Base-by-base conservation (phyloP, 352 stramenopile genomes). In the Phytophthora brassicae region DNA sequence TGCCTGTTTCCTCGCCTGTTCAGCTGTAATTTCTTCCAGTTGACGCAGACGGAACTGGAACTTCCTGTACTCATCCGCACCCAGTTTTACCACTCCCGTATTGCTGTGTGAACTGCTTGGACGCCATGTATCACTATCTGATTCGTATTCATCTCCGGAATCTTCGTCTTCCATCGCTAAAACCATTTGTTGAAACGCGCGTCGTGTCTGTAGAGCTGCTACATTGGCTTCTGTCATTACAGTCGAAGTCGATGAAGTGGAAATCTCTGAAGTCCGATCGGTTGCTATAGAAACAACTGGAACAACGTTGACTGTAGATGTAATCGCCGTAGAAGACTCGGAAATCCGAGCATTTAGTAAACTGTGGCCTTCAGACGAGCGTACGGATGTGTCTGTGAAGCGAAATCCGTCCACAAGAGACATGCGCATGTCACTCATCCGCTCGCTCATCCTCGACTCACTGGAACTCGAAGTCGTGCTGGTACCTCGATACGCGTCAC, bases 101-200 rank as follows among this genome's bases (percentile, higher is more conserved):
- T 60, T 74, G 46, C 64, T 53, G 17, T 50, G 55, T n/a, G 65
- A 68, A 41, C 60, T 74, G 43, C 33, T 60, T 14, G 39, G 55
- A 16, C 42, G 24, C 26, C 52, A 52, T 42, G 43, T 38, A 26
- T 80, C 75, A 20, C 54, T 73, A 28, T 90, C 81, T 28, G 77
- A 89, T 54, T 90, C 81, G 41, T 82, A 70, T 24, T 89, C 70
- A 48, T 86, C 64, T 16, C 75, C 72, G 42, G 68, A 86, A 61
- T 92, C 82, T 16, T 88, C 80, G 56, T 93, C 84, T 47, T 91
- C 82, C 56, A 91, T 79, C 3, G 82, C 78, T n/a, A 94, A 72
- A 52, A 89, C 79, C 84, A 94, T 92, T 57, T 92, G 84, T 62
- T 94, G 84, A 59, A 94, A 88, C 11, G 82, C 84, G 23, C 84